Base-by-base conservation (phyloP, 169 alveolate genomes). In the Theileria orientalis region DNA sequence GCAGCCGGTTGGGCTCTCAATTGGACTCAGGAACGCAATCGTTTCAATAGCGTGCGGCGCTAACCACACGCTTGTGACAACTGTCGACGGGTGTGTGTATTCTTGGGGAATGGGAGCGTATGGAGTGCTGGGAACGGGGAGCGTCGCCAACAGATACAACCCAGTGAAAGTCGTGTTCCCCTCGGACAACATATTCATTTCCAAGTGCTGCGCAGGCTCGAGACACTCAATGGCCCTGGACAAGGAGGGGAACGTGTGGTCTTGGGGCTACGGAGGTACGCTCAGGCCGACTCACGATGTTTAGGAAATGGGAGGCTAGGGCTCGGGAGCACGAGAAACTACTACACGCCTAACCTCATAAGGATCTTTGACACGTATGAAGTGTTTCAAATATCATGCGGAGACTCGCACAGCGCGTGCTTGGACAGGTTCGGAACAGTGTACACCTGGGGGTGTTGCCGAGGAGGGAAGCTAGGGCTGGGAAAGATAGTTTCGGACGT, bases 381-480 rank as follows among this genome's bases (percentile, higher is more conserved):
- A 32, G 70, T 92, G 44, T 64, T 60, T 13, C 84, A 74, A 27
- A 94, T 93, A 23, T 87, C 94, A 16, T 83, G 95, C 0, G 96
- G 97, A 0, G 94, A 91, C 33, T 61, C 94, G 0, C 97, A 94
- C 64, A 86, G 94, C 49, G 96, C 95, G 1, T 92, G 96, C 67
- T 60, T 94, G 37, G 96, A 93, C 71, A 51, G 93, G 21, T 78
- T 66, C 33, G 93, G 95, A 19, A 68, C 79, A 40, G 90, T 93
- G 13, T 93, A 86, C 69, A 94, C 97, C 21, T 94, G 95, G 96
- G 97, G 97, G 3, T 75, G 76, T 59, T 92, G 94, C 0, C 83
- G 77, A 47, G 89, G 86, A 40, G 95, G 92, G 23, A 84, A 89
- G 30, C 92, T 94, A 2, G 97, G 97, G 0, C 96, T 86, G 33